Conservation (phyloP, 495 filamentous ascomycete genomes). For the Penicillium malachiteum region DNA sequence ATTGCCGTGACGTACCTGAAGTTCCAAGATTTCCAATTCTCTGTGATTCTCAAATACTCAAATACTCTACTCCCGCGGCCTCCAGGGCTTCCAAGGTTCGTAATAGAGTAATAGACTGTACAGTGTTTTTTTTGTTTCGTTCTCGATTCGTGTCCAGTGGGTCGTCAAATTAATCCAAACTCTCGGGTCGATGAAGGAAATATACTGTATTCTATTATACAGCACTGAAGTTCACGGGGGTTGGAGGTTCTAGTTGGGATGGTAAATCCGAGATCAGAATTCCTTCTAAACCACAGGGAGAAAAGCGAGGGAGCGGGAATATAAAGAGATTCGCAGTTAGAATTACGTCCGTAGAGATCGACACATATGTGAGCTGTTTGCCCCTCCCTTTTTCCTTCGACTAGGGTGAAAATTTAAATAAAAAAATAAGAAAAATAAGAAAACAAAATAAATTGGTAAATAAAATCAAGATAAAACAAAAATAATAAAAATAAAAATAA, state of each 20-base stretch:
- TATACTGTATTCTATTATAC: not conserved
- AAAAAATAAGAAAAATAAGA: not conserved
- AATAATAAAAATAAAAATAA: not conserved
- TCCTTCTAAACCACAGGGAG: constrained; percentile 8
- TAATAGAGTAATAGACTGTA: not conserved
- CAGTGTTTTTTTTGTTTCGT: not conserved
- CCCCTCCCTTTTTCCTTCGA: constrained; percentile 17
- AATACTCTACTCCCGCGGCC: too few species aligned
- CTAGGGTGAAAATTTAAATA: not conserved
- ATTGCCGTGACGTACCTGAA: not conserved
- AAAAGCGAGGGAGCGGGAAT: constrained; percentile 12
- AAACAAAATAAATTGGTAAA: not conserved
- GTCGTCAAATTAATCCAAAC: constrained; percentile 24
- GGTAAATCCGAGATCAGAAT: not conserved
- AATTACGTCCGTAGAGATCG: constrained; percentile 24
- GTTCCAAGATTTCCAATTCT: not conserved
- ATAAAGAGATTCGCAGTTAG: constrained; percentile 12
- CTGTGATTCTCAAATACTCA: not conserved
- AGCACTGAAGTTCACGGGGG: too few species aligned
- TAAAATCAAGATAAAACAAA: too few species aligned
- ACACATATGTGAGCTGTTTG: constrained; percentile 23
- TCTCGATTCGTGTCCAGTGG: not conserved
- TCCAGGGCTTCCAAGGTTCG: too few species aligned
- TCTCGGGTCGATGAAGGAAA: constrained; percentile 25
- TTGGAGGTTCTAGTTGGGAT: too few species aligned